Base-by-base conservation (phyloP, 768 basidiomycete species). In the Rhodotorula toruloides region DNA sequence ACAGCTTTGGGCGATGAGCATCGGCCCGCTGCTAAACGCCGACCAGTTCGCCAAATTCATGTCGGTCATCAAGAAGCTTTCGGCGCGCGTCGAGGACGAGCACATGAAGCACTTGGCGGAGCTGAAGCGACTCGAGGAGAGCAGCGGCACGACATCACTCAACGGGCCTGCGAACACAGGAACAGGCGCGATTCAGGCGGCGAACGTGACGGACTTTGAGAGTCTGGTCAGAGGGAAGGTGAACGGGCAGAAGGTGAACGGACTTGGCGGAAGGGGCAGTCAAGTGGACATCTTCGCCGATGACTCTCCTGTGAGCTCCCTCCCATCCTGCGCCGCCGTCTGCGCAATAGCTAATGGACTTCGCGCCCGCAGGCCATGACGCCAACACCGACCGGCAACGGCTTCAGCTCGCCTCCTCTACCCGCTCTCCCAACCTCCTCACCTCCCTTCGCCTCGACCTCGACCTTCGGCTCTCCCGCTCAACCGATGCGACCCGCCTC, bases 1-100 rank as follows among this genome's bases (percentile, higher is more conserved):
- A 14, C 91, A 94, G 76, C 79, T 93, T 34, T 99, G 96, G 96
- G 81, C 87, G 6, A 97, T 99, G 92, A 92, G 89, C 6, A 94
- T 98, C 80, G 93, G 68, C 2, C 74, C 71, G 2, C 67, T 81
- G 3, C 75, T 81, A 43, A 79, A 77, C 65, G 77, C 77, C 21
- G 77, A 79, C 37, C 96, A 99, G 78, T 99, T 97, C 76, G 29
- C 58, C 21, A 85, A 88, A 11, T 98, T 98, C 78, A 98, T 98
- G 91, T 77, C 78, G 69, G 77, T 78, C 17, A 81, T 82, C 74
- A 79, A 79, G 62, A 70, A 74, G 9, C 77, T 82, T 2, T 77
- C 89, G 25, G 85, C 89, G 34, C 86, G 94, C 13, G 93, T 99
- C 16, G 91, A 97, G 78, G 84, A 84, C 72, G 96, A 98, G 76